Evolutionary conservation across 176 grass and related monocot genomes (phyloP), one percentile per base, ranked within the genome.

Genomic region (Aegilops longissima): DNA sequence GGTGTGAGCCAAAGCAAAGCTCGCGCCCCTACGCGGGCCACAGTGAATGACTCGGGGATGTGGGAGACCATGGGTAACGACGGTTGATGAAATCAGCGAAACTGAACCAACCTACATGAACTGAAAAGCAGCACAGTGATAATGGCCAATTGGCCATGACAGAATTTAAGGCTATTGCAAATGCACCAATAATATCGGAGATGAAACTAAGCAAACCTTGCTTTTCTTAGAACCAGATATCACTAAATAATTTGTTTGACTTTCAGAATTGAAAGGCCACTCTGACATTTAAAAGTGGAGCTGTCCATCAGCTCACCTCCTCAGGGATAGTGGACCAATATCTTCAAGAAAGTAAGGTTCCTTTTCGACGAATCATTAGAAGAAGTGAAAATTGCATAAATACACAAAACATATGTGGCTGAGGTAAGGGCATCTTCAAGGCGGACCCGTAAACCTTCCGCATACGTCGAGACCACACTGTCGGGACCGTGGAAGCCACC

Each of bases 221-320:
- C 58, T 73, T 79, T 87, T 66, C 59, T 66, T 79, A 36, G 25
- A 65, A 86, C 66, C 52, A 65, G 83, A 7, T 67, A 80, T 13
- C 18, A 30, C n/a, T 20, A 10, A n/a, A 73, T 87, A 56, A 76
- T 56, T 33, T 52, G 40, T 87, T 83, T 87, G 84, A 74, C 59
- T 87, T 87, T 58, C 25, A 34, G 23, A 58, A 56, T 44, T 66
- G 42, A 71, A 84, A 83, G 79, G 70, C 65, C 80, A 90, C 52
- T 73, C 25, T 68, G 31, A 80, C 58, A 73, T 61, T 79, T 73
- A 38, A 72, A 82, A 52, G 79, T 78, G 54, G 33, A 66, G 24
- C 30, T 78, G 64, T 78, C 83, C 56, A 86, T 54, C 80, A 73
- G 11, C 84, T 65, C 84, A 42, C 54, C 12, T 31, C 66, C 79